Conservation (phyloP, 129 eudicot species). For the Calendula officinalis region DNA sequence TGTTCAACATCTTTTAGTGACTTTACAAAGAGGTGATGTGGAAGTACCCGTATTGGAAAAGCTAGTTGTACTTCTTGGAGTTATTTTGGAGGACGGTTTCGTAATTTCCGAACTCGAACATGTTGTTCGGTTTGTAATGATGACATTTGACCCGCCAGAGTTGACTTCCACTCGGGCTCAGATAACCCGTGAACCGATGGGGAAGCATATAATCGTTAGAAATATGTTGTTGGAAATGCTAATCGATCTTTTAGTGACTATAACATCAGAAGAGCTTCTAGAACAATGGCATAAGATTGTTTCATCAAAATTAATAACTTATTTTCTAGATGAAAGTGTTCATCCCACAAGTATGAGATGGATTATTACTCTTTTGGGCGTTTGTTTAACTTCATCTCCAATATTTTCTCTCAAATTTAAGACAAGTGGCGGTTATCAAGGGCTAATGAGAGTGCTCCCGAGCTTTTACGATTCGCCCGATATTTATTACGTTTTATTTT, state of each 20-base stretch:
- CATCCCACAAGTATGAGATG: conserved; percentile 98
- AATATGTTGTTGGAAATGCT: conserved; percentile 98
- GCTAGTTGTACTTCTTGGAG: conserved; percentile 84
- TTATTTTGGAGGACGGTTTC: conserved; percentile 90
- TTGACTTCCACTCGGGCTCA: conserved; percentile 45
- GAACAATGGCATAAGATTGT: conserved; percentile 98
- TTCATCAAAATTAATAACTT: conserved; percentile 74
- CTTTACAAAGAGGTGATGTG: conserved; percentile 95
- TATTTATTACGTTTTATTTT: conserved; percentile 85
- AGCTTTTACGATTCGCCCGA: conserved; percentile 97
- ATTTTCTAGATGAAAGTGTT: conserved; percentile 89
- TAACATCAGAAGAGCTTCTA: conserved; percentile 69
- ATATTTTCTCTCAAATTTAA: conserved; percentile 18
- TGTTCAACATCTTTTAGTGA: conserved; percentile 88
- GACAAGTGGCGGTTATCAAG: conserved; percentile 85
- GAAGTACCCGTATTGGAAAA: conserved; percentile 95
- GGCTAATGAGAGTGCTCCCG: conserved; percentile 79
- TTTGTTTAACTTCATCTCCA: conserved; percentile 68
- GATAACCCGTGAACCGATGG: conserved; percentile 82
- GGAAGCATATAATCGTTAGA: conserved; percentile 26
- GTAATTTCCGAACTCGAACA: conserved; percentile 85
- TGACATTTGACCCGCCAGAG: conserved; percentile 94
- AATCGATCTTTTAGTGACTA: conserved; percentile 87
- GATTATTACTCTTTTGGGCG: conserved; percentile 96
- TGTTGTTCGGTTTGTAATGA: conserved; percentile 87